Evolutionary conservation across 2,329 filamentous ascomycete species (phyloP), one percentile per base, ranked within the genome.

Genomic region (Fusarium sp.): DNA sequence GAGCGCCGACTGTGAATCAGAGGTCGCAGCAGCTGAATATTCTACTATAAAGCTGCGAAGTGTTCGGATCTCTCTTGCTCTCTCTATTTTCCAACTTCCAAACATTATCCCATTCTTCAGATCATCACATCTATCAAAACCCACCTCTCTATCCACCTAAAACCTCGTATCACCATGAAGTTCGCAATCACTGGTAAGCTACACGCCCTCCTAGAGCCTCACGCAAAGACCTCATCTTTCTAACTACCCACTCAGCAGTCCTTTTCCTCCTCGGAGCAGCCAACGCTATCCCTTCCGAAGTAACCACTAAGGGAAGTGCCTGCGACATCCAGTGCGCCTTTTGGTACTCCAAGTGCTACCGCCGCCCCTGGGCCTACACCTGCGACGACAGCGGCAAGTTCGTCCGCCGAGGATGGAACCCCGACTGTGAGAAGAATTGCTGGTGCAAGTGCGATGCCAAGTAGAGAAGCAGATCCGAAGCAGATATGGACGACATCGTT

Each of bases 391-490:
- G 17, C 20, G 56, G 56, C 11, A 48, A 26, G 1, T 60, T 60
- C 3, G 8, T 17, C 14, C 55, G 44, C 5, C 56, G 44, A 1
- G 55, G 23, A 21, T 60, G 54, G 55, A 38, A 60, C 57, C 55
- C 57, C 1, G 38, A 53, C 15, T 60, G 57, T 7, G 57, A 60
- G 10, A 50, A 51, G 55, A 17, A 45, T 45, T 60, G 57, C 38
- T 60, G 44, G 44, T 60, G 57, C 45, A 44, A 45, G 23, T 60
- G 57, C 20, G 57, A 60, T 28, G 34, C 44, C n/a, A 60, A 60
- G 55, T 26, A 32, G 15, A 17, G 12, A 26, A 11, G 2, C 17
- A 39, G 7, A 19, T 34, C 17, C 23, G 15, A 38, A 14, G 3
- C 21, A 11, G 7, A 6, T 6, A 15, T 15, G 19, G 4, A 28